Conservation (phyloP, 208 protist genomes). For the Crithidia expoeki region DNA sequence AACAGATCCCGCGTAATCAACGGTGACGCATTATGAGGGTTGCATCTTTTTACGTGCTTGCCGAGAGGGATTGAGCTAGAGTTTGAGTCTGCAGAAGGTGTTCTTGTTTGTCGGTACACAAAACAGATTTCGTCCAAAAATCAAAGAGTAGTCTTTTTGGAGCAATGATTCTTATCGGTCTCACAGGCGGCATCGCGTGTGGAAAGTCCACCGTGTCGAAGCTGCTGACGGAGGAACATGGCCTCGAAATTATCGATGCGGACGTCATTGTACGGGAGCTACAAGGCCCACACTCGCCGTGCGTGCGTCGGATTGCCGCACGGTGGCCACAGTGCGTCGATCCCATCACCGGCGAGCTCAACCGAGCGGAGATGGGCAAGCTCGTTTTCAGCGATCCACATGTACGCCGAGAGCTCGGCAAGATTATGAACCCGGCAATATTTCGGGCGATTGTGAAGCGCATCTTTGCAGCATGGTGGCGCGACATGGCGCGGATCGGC, state of each 20-base stretch:
- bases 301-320: conserved; percentile 62
- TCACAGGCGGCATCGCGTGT: conserved; percentile 93
- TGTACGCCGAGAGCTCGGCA: conserved; percentile 56
- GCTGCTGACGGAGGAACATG: conserved; percentile 50
- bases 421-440: conserved; percentile 86
- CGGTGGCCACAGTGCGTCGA: conserved; percentile 78
- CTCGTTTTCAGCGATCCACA: conserved; percentile 77
- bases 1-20: no score
- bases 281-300: conserved; percentile 63
- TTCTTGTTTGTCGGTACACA: no score
- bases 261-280: conserved; percentile 82
- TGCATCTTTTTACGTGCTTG: no score
- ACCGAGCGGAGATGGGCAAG: conserved; percentile 65
- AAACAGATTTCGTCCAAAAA: no score
- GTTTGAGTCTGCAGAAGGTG: no score
- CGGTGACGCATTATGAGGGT: no score
- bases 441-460: conserved; percentile 60
- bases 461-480: conserved; percentile 71
- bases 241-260: conserved; percentile 80
- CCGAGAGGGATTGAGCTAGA: no score
- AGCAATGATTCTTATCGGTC: conserved; percentile 90
- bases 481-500: conserved; percentile 30
- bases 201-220: conserved; percentile 89
- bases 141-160: background rate
- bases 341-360: conserved; percentile 59